Conservation (phyloP, 768 basidiomycete genomes). For the Mycena vitilis region DNA sequence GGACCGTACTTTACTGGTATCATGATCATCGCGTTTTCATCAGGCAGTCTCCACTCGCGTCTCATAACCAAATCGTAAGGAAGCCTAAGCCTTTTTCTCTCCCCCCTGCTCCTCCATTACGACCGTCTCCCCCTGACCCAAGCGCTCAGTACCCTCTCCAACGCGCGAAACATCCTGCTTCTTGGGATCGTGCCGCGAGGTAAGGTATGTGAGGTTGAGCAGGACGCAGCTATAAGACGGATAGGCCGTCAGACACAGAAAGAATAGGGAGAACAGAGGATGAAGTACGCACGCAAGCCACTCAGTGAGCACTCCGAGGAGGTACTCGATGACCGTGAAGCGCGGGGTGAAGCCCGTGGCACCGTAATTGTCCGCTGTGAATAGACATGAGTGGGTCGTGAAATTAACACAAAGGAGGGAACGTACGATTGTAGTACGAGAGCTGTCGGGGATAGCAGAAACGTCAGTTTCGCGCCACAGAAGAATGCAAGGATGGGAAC, state of each 20-base stretch:
- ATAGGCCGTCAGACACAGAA: not conserved
- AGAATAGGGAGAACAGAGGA: not conserved
- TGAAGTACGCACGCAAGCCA: constrained; percentile 34
- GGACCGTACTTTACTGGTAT: no score
- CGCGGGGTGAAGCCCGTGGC: constrained; percentile 30
- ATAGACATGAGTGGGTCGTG: not conserved
- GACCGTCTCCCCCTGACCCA: no score
- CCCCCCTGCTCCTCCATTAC: no score
- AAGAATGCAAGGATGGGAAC: not conserved
- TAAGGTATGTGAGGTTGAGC: constrained; percentile 38
- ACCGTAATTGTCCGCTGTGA: constrained; percentile 34
- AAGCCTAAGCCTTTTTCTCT: no score
- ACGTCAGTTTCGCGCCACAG: not conserved
- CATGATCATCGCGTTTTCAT: no score
- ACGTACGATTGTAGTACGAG: constrained; percentile 39
- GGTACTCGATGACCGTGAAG: constrained; percentile 38
- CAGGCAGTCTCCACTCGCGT: no score
- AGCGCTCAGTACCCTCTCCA: no score
- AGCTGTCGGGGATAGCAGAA: constrained; percentile 12
- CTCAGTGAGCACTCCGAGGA: constrained; percentile 38
- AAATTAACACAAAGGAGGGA: not conserved
- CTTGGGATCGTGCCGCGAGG: constrained; percentile 31
- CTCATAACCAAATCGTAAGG: no score
- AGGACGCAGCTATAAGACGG: constrained; percentile 30
- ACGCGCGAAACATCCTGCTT: not conserved